Evolutionary conservation across 768 basidiomycete genomes (phyloP).

Genomic region (Gymnopilus junonius): DNA sequence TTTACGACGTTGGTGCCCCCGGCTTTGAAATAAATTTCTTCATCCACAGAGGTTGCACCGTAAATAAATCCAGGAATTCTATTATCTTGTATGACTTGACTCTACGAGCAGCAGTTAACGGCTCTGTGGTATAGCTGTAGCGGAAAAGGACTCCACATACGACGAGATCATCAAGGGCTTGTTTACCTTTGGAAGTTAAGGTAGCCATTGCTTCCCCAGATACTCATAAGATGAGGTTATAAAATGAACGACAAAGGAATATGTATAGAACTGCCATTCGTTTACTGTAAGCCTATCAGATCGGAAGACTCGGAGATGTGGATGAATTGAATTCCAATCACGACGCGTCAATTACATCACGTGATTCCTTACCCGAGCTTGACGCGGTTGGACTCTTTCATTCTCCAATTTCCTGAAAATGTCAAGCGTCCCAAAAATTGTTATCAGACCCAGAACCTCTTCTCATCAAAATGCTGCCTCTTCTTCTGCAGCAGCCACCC

Average conservation of each 20-base stretch:
- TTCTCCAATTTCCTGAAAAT: not conserved
- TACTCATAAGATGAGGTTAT: too few species aligned
- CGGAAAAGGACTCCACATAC: not conserved
- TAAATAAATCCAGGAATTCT: conserved; percentile 31
- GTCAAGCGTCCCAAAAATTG: conserved; percentile 46
- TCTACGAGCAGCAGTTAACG: conserved; percentile 1
- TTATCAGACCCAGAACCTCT: conserved; percentile 48
- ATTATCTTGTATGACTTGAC: conserved; percentile 11
- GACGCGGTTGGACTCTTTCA: too few species aligned
- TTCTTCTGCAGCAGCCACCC: conserved; percentile 22
- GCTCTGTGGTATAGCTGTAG: not conserved
- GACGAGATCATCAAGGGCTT: not conserved
- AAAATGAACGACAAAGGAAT: too few species aligned
- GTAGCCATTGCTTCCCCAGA: not conserved
- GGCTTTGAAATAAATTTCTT: conserved; percentile 30
- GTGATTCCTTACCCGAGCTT: too few species aligned
- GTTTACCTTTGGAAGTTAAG: not conserved
- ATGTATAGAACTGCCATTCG: too few species aligned
- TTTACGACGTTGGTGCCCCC: conserved; percentile 26
- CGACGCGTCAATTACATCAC: not conserved
- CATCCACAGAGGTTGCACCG: conserved; percentile 30
- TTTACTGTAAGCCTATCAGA: too few species aligned
- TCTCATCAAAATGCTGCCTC: conserved; percentile 23
- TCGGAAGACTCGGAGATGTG: not conserved
- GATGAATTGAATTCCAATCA: too few species aligned